Percentiles rank a stretch among this genome's conserved stretches.
Conservation (phyloP, 257 asterid species). For the Nicotiana benthamiana region DNA sequence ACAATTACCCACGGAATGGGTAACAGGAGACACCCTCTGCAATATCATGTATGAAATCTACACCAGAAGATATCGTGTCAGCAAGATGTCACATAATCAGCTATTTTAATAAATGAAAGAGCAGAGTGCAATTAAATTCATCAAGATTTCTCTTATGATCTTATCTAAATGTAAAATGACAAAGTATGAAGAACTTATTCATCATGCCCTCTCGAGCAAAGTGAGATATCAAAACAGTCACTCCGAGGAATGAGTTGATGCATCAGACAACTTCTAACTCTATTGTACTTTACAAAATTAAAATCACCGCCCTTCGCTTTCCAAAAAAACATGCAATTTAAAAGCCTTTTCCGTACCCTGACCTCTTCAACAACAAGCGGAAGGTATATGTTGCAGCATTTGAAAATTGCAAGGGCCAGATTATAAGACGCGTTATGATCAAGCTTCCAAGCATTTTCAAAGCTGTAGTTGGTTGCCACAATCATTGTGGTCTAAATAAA, state of each 20-base stretch:
- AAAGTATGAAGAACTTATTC: background rate
- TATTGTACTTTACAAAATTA: background rate
- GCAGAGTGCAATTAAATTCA: background rate
- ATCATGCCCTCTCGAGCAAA: background rate
- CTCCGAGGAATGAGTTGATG: background rate
- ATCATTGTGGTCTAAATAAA: background rate
- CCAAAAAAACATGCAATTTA: background rate
- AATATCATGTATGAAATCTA: slow-evolving; percentile 88
- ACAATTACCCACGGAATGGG: slow-evolving; percentile 85
- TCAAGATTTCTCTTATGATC: background rate
- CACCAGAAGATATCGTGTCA: slow-evolving; percentile 17
- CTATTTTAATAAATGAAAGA: background rate
- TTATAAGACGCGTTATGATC: background rate
- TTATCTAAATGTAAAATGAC: background rate
- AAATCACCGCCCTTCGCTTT: background rate
- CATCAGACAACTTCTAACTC: background rate
- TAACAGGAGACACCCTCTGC: slow-evolving; percentile 82
- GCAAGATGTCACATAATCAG: background rate
- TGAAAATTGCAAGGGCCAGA: background rate
- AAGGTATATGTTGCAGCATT: background rate
- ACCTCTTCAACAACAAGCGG: background rate
- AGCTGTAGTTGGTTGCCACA: background rate
- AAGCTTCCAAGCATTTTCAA: background rate
- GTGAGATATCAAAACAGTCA: background rate
- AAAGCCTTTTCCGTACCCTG: background rate